Evolutionary conservation across 2,329 filamentous ascomycete genomes (phyloP), one percentile per base, ranked within the genome.

Genomic region (Endoconidiophora laricicola): DNA sequence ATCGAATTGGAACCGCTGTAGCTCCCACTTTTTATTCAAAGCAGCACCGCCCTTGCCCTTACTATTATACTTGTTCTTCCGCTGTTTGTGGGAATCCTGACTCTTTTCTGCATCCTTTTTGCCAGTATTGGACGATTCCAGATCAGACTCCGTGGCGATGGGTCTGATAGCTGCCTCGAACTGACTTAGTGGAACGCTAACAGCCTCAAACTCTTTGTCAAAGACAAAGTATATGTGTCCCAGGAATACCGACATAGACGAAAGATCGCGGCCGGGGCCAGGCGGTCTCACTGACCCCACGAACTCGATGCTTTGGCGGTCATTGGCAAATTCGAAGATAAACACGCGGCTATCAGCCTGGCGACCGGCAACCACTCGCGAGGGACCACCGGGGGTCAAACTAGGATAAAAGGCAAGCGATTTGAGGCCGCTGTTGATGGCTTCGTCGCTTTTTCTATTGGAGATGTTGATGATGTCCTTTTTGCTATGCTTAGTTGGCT

Each of bases 151-250:
- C 29, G 29, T 33, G 29, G 3, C 12, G 7, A 33, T 33, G 29
- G 29, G 41, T 45, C 39, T 33, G 20, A 52, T 48, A n/a, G 45
- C 41, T 18, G 44, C 45, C 26, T 41, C 39, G n/a, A 51, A 47
- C 24, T 52, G 40, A n/a, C 18, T 26, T 18, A 52, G 20, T 6
- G 44, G 37, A 6, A 54, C 49, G 33, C 52, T 54, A 16, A 49
- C 24, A 7, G 44, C 52, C 20, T 48, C 36, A 18, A 39, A 44
- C 36, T 51, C 48, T 33, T 52, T 48, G 37, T 52, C 52, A 48
- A 44, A 54, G 20, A 52, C 39, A 42, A 54, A 48, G 36, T 54
- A 54, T 7, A 52, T 33, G 6, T 52, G 29, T 16, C 52, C 52
- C 1, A 51, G 22, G 10, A 54, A 54, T 2, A 54, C 44, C 10